These are phyloP conservation scores for Dothistroma septosporum DNA, from an alignment of 2,329 filamentous ascomycete genomes.

Conservation along the genomic window DNA sequence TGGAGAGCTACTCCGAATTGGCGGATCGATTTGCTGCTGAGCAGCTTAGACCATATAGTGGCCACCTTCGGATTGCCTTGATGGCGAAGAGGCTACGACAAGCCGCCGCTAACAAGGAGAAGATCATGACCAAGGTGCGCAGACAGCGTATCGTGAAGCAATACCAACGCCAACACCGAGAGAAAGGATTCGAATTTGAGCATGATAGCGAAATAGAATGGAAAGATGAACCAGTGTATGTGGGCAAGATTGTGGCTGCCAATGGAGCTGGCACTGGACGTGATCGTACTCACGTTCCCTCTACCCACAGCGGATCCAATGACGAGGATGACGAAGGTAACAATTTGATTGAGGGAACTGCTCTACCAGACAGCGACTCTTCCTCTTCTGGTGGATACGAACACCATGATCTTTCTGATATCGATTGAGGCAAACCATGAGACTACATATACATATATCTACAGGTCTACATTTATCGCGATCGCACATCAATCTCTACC, in stretches of 20 bases:
- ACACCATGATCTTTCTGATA: neutral
- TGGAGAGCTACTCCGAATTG: neutral
- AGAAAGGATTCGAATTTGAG: neutral
- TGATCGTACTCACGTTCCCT: neutral
- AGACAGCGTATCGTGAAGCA: slow-evolving; percentile 5
- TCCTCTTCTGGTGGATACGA: neutral
- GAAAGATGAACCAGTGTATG: neutral
- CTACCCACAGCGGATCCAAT: no score
- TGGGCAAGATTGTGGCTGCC: neutral
- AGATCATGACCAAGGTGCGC: neutral
- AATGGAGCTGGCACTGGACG: slow-evolving; percentile 1
- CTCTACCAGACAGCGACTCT: neutral
- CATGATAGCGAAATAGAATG: neutral
- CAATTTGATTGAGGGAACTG: neutral
- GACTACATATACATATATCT: neutral
- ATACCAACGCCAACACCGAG: neutral
- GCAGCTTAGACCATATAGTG: neutral
- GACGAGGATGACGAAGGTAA: neutral
- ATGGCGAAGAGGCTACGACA: neutral
- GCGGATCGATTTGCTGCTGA: neutral
- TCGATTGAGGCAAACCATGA: neutral
- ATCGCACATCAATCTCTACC: slow-evolving; percentile 30
- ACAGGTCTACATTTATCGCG: neutral
- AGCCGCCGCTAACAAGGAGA: neutral
- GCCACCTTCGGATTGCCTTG: neutral